These are phyloP conservation scores for Effrenium voratum DNA, from an alignment of 73 alveolate genomes.

Conservation along the genomic window DNA sequence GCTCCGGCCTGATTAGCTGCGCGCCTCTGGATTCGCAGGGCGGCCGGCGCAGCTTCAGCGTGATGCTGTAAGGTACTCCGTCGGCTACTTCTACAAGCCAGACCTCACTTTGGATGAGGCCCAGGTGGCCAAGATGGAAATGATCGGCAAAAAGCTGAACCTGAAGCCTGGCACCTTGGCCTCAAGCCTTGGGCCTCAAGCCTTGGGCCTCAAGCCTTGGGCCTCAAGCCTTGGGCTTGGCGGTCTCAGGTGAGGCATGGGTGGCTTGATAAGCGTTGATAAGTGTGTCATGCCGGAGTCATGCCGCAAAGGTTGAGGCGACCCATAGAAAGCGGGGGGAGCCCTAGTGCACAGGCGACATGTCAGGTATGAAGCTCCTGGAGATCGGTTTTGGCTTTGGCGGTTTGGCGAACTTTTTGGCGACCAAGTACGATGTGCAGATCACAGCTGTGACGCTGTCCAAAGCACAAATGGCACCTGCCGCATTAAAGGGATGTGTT, in stretches of 20 bases:
- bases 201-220: too few relatives aligned
- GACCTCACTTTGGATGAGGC: conserved; percentile 83
- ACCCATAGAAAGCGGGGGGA: too few relatives aligned
- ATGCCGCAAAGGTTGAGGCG: neutral
- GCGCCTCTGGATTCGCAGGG: neutral
- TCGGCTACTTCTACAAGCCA: conserved; percentile 72
- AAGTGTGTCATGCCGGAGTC: neutral
- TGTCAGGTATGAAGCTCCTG: conserved; percentile 47
- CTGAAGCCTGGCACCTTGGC: conserved; percentile 1
- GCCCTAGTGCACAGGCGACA: too few relatives aligned
- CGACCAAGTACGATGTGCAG: conserved; percentile 58
- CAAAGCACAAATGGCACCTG: conserved; percentile 45
- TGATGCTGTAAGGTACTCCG: conserved; percentile 4
- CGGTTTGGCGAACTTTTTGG: conserved; percentile 43
- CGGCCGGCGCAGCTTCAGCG: neutral
- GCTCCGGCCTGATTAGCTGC: neutral
- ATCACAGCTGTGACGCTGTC: conserved; percentile 65
- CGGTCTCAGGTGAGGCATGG: too few relatives aligned
- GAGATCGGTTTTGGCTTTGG: conserved; percentile 79
- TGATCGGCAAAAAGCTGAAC: conserved; percentile 47
- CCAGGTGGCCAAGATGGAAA: conserved; percentile 70
- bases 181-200: too few relatives aligned
- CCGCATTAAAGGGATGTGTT: too few relatives aligned
- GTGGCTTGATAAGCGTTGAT: too few relatives aligned
- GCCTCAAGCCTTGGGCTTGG: too few relatives aligned